Evolutionary conservation across 139 green algal genomes (phyloP).

Genomic region (Monoraphidium neglectum): DNA sequence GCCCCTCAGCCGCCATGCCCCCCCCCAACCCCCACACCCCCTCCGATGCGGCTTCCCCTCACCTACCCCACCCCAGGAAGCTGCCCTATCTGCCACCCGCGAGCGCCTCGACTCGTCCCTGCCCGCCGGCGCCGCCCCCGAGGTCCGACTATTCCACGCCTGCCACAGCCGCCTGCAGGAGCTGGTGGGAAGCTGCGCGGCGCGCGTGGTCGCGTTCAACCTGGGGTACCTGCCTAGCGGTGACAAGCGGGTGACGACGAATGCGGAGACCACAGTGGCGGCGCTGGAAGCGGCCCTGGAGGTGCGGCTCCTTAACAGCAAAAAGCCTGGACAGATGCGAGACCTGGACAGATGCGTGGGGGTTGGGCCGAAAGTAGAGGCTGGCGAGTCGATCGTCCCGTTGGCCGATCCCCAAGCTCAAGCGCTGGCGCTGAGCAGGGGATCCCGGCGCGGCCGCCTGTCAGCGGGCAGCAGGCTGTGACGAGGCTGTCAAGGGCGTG

Average conservation of each 20-base stretch:
- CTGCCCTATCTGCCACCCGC: slow-evolving; percentile 23
- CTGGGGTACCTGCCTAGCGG: slow-evolving; percentile 55
- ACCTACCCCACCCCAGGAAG: neutral
- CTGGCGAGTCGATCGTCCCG: no score
- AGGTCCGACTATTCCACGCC: slow-evolving; percentile 13
- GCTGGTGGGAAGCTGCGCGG: slow-evolving; percentile 12
- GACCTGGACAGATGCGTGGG: no score
- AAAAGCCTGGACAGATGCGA: neutral
- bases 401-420: no score
- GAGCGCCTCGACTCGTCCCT: slow-evolving; percentile 4
- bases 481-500: no score
- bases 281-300: slow-evolving; percentile 55
- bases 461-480: no score
- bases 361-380: no score
- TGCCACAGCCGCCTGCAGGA: slow-evolving; percentile 42
- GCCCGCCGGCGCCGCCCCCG: neutral
- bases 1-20: neutral
- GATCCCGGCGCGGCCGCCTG: no score
- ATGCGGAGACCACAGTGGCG: slow-evolving; percentile 36
- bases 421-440: no score
- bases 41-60: neutral
- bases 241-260: slow-evolving; percentile 53
- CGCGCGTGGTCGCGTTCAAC: slow-evolving; percentile 28
- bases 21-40: neutral
- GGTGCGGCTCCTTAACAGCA: slow-evolving; percentile 20